Conservation (phyloP, 306 rosid species). For the Datisca glomerata region DNA sequence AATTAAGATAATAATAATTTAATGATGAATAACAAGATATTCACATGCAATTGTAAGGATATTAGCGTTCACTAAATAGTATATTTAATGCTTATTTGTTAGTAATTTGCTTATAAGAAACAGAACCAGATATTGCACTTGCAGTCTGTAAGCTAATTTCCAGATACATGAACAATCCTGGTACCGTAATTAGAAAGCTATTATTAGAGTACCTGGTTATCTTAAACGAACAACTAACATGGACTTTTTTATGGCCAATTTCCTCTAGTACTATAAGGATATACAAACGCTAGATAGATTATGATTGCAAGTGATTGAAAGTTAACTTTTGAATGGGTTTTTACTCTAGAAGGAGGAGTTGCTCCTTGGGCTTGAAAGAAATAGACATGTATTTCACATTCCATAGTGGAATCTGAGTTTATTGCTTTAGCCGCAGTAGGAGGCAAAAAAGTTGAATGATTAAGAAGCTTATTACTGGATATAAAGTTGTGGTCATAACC, state of each 20-base stretch:
- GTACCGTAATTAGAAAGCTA: not conserved
- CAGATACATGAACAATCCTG: not conserved
- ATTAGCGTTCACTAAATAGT: no score
- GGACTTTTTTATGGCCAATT: not conserved
- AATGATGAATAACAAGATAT: no score
- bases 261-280: not conserved
- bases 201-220: not conserved
- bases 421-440: no score
- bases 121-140: constrained; percentile 1
- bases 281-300: not conserved
- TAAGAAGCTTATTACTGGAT: not conserved
- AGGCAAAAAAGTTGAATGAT: not conserved
- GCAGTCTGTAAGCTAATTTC: not conserved
- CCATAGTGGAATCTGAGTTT: not conserved
- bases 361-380: not conserved
- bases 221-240: not conserved
- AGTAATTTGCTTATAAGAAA: no score
- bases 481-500: constrained; percentile 3
- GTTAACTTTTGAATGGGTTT: not conserved
- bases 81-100: no score
- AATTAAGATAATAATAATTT: no score
- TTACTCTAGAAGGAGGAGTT: not conserved
- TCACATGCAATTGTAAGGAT: no score
- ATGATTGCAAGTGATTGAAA: not conserved
- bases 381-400: constrained; percentile 1